Percentiles rank a stretch among this genome's conserved stretches.
Conservation (phyloP, 202 grass and related monocot genomes). For the Hordeum pubiflorum region DNA sequence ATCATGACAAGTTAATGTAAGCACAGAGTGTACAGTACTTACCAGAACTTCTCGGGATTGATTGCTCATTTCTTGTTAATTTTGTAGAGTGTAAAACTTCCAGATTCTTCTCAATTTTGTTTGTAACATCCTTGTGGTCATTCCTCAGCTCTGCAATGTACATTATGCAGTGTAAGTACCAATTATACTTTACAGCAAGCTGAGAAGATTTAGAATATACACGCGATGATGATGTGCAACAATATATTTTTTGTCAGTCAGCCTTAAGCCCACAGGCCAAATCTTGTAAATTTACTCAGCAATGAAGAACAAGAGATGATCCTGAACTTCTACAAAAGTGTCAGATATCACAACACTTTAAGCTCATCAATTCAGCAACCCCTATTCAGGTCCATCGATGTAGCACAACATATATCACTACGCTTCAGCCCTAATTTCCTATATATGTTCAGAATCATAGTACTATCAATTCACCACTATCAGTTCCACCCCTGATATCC, state of each 20-base stretch:
- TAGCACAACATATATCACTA: background rate
- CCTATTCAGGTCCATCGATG: background rate
- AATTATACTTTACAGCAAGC: background rate
- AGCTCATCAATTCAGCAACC: background rate
- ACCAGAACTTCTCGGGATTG: conserved; percentile 37
- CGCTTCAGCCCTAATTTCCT: background rate
- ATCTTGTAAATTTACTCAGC: background rate
- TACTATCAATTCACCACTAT: background rate
- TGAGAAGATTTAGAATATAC: background rate
- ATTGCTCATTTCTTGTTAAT: conserved; percentile 37
- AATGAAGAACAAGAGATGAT: background rate
- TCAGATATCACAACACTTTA: background rate
- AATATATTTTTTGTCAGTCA: background rate
- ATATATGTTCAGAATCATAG: background rate
- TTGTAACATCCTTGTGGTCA: conserved; percentile 72
- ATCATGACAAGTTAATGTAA: background rate
- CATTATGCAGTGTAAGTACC: background rate
- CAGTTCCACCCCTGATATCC: background rate
- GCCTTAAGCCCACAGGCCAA: background rate
- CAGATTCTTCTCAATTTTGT: conserved; percentile 75
- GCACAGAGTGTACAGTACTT: background rate
- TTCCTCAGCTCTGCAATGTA: conserved; percentile 52
- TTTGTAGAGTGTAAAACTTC: conserved; percentile 72
- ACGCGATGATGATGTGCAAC: background rate
- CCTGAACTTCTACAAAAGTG: background rate